A percentile compares a stretch with the other conserved stretches of the same genome.
Conservation (phyloP, 306 rosid genomes). For the Prunus padus region DNA sequence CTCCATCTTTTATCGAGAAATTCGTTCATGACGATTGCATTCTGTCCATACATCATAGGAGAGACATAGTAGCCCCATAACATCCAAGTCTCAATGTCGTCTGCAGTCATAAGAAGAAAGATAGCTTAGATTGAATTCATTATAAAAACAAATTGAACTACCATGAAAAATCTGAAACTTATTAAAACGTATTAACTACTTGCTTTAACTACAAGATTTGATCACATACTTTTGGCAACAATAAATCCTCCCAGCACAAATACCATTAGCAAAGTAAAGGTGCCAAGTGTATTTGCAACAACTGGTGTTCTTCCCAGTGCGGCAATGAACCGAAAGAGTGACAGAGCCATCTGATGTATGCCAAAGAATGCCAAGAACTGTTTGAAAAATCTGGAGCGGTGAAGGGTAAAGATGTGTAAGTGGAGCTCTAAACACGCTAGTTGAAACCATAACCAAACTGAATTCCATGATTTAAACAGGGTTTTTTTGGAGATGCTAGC, state of each 20-base stretch:
- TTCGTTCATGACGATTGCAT: conserved; percentile 77
- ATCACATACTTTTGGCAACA: conserved; percentile 59
- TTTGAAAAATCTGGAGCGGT: conserved; percentile 57
- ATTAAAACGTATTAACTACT: neutral
- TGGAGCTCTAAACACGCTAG: neutral
- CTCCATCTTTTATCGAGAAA: conserved; percentile 89
- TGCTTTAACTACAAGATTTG: neutral
- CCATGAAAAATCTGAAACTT: neutral
- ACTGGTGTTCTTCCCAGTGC: conserved; percentile 72
- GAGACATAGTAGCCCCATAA: conserved; percentile 78
- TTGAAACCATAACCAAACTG: neutral
- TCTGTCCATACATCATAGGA: conserved; percentile 93
- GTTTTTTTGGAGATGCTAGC: neutral
- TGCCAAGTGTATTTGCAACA: conserved; percentile 60
- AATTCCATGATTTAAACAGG: neutral
- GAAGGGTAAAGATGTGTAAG: neutral
- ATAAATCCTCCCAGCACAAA: conserved; percentile 90
- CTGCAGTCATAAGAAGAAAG: conserved; percentile 26
- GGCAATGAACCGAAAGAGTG: conserved; percentile 80
- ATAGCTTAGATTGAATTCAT: neutral
- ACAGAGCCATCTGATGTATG: conserved; percentile 71
- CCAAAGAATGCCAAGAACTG: conserved; percentile 83
- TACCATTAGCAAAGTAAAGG: conserved; percentile 57
- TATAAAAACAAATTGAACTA: neutral
- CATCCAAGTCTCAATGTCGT: conserved; percentile 72